Base-by-base conservation (phyloP, 1,139 yeast genomes). In the Casaregolazyma lundiana region DNA sequence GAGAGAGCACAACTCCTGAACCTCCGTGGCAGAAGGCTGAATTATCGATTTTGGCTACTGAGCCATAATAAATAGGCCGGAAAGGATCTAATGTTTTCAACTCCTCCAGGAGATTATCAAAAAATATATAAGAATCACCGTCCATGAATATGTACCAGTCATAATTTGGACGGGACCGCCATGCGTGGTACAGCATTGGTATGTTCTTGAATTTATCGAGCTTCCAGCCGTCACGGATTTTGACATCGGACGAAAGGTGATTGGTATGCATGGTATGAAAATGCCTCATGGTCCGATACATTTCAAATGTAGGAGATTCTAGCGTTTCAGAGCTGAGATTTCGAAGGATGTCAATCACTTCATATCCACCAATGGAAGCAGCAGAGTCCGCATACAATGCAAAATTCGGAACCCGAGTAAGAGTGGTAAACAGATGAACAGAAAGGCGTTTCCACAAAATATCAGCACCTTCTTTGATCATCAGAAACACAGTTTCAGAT, bases 81-180 rank as follows among this genome's bases (percentile, higher is more conserved):
- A 47, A 49, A 35, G 60, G 57, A 44, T 65, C 56, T 22, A 59
- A 26, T 38, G 48, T 22, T 34, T 38, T 35, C 43, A 66, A 56
- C 53, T 59, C 59, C 9, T 41, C 50, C 44, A 61, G 47, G 44
- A 66, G 45, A 32, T 56, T 60, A 44, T 60, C 64, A 51, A 59
- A 51, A 49, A 63, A 44, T 26, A 67, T 46, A 46, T 57, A 66
- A 6, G 69, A 55, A 48, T 68, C 72, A 16, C 61, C 70, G 45
- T 68, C 72, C 51, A 66, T 60, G 50, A 67, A 64, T 32, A 66
- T 54, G 50, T 59, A 68, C 72, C 72, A 68, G 35, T 64, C 60
- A 11, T 55, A 45, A 4, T 53, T 41, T 13, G 67, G 66, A 21
- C 61, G 51, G 4, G 40, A 44, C 11, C 44, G 36, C 53, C 60